A percentile compares a stretch with the other conserved stretches of the same genome.
These are phyloP conservation scores for Nymphaea thermarum DNA, from an alignment of 164 flowering plant genomes.

Conservation along the genomic window DNA sequence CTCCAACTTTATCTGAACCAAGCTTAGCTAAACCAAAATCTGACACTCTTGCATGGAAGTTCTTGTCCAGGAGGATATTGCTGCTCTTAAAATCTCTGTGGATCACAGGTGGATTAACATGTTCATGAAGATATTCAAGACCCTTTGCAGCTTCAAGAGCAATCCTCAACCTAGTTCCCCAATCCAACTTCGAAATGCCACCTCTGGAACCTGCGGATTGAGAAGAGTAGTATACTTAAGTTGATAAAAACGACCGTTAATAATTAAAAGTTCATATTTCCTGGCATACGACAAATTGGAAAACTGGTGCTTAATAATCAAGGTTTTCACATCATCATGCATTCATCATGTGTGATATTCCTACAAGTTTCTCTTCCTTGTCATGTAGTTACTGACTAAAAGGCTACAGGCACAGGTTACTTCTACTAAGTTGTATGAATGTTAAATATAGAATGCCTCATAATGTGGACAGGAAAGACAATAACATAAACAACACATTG, in stretches of 20 bases:
- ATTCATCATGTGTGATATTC: no score
- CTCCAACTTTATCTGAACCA: conserved; percentile 89
- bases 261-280: background rate
- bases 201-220: conserved; percentile 34
- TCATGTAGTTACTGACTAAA: no score
- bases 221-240: conserved; percentile 2
- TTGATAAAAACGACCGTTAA: background rate
- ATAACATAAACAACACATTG: no score
- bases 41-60: conserved; percentile 89
- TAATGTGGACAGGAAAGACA: no score
- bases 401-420: no score
- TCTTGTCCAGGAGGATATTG: conserved; percentile 75
- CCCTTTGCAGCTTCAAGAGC: conserved; percentile 97
- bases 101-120: conserved; percentile 78
- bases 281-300: background rate
- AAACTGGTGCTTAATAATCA: no score
- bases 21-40: conserved; percentile 96
- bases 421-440: no score
- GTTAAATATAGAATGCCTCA: no score
- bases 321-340: no score
- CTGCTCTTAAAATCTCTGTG: conserved; percentile 97
- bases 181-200: conserved; percentile 44
- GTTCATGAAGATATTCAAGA: conserved; percentile 91
- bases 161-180: conserved; percentile 84
- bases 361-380: no score